Evolutionary conservation across 345 rosid species (phyloP).

Genomic region (Erucastrum elatum): DNA sequence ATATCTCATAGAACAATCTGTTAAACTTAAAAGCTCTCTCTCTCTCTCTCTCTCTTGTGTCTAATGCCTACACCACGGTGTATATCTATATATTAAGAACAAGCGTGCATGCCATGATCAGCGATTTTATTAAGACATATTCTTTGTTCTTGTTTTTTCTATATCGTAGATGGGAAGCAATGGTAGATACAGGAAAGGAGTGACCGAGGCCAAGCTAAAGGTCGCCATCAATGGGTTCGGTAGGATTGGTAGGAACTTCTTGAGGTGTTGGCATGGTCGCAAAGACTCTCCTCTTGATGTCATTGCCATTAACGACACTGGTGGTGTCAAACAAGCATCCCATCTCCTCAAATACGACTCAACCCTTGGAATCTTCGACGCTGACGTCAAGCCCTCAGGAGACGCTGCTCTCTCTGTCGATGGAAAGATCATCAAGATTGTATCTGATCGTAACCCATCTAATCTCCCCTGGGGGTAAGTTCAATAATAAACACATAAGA

Average conservation of each 20-base stretch:
- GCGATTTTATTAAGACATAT: slow-evolving; percentile 2
- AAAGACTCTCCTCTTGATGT: slow-evolving; percentile 94
- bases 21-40: slow-evolving; percentile 11
- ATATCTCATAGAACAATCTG: slow-evolving; percentile 6
- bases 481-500: neutral
- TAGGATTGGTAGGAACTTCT: slow-evolving; percentile 97
- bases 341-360: slow-evolving; percentile 99
- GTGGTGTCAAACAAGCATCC: slow-evolving; percentile 94
- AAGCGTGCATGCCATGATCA: slow-evolving; percentile 31
- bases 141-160: neutral
- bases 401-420: slow-evolving; percentile 89
- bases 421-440: slow-evolving; percentile 93
- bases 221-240: slow-evolving; percentile 98
- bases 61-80: too few species aligned
- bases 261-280: slow-evolving; percentile 98
- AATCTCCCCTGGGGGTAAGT: slow-evolving; percentile 86
- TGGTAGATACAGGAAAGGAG: slow-evolving; percentile 74
- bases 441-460: slow-evolving; percentile 71
- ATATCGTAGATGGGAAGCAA: slow-evolving; percentile 57
- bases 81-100: neutral
- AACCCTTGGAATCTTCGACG: slow-evolving; percentile 88
- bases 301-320: slow-evolving; percentile 78
- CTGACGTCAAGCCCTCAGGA: slow-evolving; percentile 88
- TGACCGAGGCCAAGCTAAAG: slow-evolving; percentile 80
- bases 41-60: slow-evolving; percentile 17